Evolutionary conservation across 2,329 filamentous ascomycete species (phyloP).

Genomic region (Talaromyces piceae): DNA sequence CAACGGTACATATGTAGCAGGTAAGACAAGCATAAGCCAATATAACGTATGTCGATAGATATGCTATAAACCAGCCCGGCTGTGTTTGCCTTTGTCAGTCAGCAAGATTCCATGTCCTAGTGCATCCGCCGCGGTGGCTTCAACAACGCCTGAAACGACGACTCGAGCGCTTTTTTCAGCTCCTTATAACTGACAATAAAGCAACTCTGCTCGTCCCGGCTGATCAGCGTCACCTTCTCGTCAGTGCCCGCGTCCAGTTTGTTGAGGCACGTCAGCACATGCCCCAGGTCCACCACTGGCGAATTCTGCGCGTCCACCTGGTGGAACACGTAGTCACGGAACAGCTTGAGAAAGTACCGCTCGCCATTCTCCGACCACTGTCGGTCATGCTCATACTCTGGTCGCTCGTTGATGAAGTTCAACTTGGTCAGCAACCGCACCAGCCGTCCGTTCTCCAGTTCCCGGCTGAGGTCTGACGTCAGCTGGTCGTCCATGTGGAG

Average conservation of each 20-base stretch:
- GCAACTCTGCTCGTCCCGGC: constrained; percentile 81
- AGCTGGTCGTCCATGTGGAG: constrained; percentile 74
- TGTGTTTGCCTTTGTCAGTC: neutral
- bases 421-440: constrained; percentile 77
- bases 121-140: constrained; percentile 35
- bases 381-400: constrained; percentile 69
- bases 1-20: no score
- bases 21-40: no score
- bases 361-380: constrained; percentile 90
- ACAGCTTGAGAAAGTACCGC: constrained; percentile 86
- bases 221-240: constrained; percentile 78
- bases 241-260: constrained; percentile 86
- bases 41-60: neutral
- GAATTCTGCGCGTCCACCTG: constrained; percentile 81
- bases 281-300: constrained; percentile 76
- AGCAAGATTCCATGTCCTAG: constrained; percentile 11
- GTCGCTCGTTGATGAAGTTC: constrained; percentile 80
- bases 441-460: constrained; percentile 83
- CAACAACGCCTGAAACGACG: constrained; percentile 52
- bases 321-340: constrained; percentile 95
- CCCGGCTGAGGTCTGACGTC: constrained; percentile 62
- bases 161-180: constrained; percentile 60
- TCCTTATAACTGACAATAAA: constrained; percentile 89
- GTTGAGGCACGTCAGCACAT: constrained; percentile 79
- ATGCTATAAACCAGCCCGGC: neutral